A percentile compares a stretch with the other conserved stretches of the same genome.
Evolutionary conservation across 2,329 filamentous ascomycete genomes (phyloP).

Genomic region (Xylaria hypoxylon): DNA sequence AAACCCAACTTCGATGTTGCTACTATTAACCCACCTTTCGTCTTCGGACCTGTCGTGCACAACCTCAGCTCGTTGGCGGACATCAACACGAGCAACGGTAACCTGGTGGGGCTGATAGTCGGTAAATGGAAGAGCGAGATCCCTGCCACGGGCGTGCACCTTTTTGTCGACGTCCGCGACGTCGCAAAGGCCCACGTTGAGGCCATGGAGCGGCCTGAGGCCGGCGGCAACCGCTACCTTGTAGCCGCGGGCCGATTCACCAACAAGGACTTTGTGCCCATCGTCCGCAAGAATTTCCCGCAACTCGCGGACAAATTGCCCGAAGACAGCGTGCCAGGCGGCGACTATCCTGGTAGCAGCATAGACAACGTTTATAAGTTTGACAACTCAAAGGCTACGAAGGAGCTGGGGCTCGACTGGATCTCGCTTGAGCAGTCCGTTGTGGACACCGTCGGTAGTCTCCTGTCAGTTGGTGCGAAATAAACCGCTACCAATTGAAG

Average conservation of each 20-base stretch:
- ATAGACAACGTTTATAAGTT: conserved; percentile 60
- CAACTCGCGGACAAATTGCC: conserved; percentile 62
- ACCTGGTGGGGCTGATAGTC: conserved; percentile 62
- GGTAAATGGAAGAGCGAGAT: conserved; percentile 62
- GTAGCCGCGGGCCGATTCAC: conserved; percentile 60
- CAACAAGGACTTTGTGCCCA: conserved; percentile 59
- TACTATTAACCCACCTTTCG: conserved; percentile 67
- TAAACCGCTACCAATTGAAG: conserved; percentile 9
- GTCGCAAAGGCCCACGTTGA: conserved; percentile 64
- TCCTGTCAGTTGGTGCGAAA: conserved; percentile 61
- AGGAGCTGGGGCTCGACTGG: conserved; percentile 72
- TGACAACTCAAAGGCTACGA: conserved; percentile 69
- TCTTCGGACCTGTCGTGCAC: conserved; percentile 65
- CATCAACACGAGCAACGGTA: conserved; percentile 66
- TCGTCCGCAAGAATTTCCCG: conserved; percentile 62
- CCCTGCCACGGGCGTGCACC: conserved; percentile 56
- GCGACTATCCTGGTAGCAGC: conserved; percentile 53
- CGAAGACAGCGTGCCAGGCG: conserved; percentile 57
- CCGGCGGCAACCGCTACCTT: conserved; percentile 64
- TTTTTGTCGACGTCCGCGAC: conserved; percentile 69
- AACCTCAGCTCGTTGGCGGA: conserved; percentile 58
- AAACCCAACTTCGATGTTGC: conserved; percentile 62
- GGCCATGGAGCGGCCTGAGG: conserved; percentile 61
- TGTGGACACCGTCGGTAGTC: conserved; percentile 71
- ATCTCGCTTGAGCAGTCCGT: conserved; percentile 70